phyloP scores from a whole-genome alignment of 2,329 filamentous ascomycete species.

The Pseudogymnoascus sp. region DNA sequence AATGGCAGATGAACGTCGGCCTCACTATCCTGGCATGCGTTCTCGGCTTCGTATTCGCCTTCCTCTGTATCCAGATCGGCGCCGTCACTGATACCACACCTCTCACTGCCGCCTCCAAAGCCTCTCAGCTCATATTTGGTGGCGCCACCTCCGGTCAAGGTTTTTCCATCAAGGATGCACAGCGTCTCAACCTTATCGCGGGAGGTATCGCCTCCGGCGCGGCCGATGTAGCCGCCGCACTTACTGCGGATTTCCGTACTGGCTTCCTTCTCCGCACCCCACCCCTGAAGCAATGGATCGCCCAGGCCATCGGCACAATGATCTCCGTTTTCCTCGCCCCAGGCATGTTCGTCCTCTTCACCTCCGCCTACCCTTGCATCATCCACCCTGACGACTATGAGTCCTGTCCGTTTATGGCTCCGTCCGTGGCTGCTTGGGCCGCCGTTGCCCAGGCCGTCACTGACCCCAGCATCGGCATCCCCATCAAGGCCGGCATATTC shows the following conservation, averaged over 20 bases:
- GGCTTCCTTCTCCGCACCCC: constrained; percentile 59
- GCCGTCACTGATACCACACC: constrained; percentile 55
- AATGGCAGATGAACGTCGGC: constrained; percentile 49
- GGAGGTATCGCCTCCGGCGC: constrained; percentile 48
- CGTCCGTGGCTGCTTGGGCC: constrained; percentile 57
- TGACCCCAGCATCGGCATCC: constrained; percentile 46
- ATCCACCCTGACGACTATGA: constrained; percentile 38
- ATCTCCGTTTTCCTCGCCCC: constrained; percentile 60
- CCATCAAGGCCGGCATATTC: constrained; percentile 47
- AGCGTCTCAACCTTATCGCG: constrained; percentile 57
- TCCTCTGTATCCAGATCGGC: constrained; percentile 52
- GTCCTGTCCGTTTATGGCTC: constrained; percentile 50
- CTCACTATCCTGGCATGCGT: constrained; percentile 47
- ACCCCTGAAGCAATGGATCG: constrained; percentile 57
- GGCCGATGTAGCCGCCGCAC: constrained; percentile 44
- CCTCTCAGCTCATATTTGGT: constrained; percentile 59
- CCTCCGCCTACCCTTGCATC: constrained; percentile 61
- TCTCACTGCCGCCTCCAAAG: constrained; percentile 58
- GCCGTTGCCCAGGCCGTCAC: constrained; percentile 57
- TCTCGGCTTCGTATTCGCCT: constrained; percentile 52
- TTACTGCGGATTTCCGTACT: constrained; percentile 57
- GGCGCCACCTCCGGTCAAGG: constrained; percentile 50
- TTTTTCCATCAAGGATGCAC: constrained; percentile 42
- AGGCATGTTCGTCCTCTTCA: constrained; percentile 60
- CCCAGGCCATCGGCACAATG: constrained; percentile 53